phyloP scores from a whole-genome alignment of 805 yeast species.

The Vanderwaltozyma verrucispora region DNA sequence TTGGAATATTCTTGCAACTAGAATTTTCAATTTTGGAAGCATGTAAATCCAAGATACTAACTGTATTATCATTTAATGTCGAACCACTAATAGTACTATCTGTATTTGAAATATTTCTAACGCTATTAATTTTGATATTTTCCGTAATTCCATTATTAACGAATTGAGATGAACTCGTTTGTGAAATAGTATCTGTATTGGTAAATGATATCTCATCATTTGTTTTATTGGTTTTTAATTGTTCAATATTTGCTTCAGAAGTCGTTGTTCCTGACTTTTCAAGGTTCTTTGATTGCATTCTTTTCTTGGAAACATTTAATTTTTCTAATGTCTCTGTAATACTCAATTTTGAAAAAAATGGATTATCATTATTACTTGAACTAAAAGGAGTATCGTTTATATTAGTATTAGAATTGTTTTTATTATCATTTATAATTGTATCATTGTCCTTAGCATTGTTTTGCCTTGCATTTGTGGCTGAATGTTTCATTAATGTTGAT shows the following conservation, averaged over 20 bases:
- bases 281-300: too few species aligned
- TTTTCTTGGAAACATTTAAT: conserved; percentile 1
- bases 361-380: neutral
- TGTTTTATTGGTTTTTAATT: neutral
- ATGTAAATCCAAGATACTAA: too few species aligned
- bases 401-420: neutral
- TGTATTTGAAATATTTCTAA: conserved; percentile 6
- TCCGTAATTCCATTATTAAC: neutral
- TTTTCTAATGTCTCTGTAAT: conserved; percentile 16
- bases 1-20: neutral
- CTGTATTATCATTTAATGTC: conserved; percentile 8
- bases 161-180: neutral
- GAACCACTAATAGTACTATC: conserved; percentile 8
- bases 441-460: neutral
- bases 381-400: too few species aligned
- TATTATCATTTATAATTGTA: neutral
- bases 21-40: neutral
- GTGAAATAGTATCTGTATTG: neutral
- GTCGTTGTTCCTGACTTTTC: too few species aligned
- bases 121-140: neutral
- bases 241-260: too few species aligned
- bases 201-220: neutral
- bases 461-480: neutral
- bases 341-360: conserved; percentile 1
- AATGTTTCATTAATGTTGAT: conserved; percentile 14